These are phyloP conservation scores for Petasospora fabianii DNA, from an alignment of 1,139 yeast genomes.

Conservation along the genomic window DNA sequence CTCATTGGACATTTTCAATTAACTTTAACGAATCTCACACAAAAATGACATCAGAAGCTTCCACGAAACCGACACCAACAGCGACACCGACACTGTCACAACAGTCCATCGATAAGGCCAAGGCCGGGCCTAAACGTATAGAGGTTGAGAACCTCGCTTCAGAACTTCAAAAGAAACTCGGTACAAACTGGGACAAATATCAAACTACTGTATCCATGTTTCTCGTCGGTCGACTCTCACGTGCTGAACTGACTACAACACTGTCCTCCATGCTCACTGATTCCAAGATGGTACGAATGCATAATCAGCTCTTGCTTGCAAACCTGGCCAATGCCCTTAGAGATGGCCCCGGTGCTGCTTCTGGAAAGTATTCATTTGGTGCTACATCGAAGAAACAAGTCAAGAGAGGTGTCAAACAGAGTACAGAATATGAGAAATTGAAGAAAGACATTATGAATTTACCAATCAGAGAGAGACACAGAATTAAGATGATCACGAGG, in stretches of 20 bases:
- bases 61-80: conserved; percentile 11
- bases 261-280: conserved; percentile 52
- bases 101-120: conserved; percentile 9
- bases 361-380: conserved; percentile 18
- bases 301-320: conserved; percentile 76
- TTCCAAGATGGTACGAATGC: conserved; percentile 50
- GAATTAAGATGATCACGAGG: conserved; percentile 78
- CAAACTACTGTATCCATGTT: conserved; percentile 76
- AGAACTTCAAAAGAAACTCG: conserved; percentile 68
- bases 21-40: not conserved
- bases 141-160: conserved; percentile 72
- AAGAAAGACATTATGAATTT: conserved; percentile 85
- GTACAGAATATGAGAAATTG: conserved; percentile 69
- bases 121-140: conserved; percentile 41
- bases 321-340: conserved; percentile 81
- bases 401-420: conserved; percentile 33
- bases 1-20: not conserved
- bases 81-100: conserved; percentile 13
- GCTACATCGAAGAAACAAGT: conserved; percentile 13
- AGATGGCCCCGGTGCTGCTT: conserved; percentile 53
- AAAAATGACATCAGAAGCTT: conserved; percentile 15
- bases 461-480: conserved; percentile 77
- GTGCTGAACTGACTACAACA: conserved; percentile 63
- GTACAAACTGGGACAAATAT: conserved; percentile 80
- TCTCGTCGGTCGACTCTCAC: conserved; percentile 73